Evolutionary conservation across 1,284 basidiomycete species (phyloP), one percentile per base, ranked within the genome.

Genomic region (Cerrena zonata): DNA sequence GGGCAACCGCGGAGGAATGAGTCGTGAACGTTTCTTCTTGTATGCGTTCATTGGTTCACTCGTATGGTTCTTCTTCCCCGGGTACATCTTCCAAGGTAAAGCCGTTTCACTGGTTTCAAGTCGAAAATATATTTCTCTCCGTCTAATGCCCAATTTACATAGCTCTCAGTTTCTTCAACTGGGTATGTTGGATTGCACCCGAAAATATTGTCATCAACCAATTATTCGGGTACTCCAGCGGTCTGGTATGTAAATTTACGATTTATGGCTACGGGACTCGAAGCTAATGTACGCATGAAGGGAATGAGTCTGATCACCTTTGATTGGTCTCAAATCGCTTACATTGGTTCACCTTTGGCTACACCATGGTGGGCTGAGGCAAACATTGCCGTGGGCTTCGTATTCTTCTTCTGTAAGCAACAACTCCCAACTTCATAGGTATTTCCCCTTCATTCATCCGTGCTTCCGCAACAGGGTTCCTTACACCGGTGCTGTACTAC

Each of bases 131-230:
- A 15, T 34, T 34, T 15, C 30, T n/a, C n/a, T n/a, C n/a, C n/a
- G n/a, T n/a, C n/a, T n/a, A n/a, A 48, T 43, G 27, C 38, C 5
- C 37, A 36, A 22, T 39, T 22, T 10, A 45, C 41, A n/a, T 39
- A 48, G 76, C 72, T 11, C 66, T 80, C 5, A 72, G 72, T 11
- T 72, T 68, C 53, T 82, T 82, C 63, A 77, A 75, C 56, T 82
- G 80, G 80, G 72, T 80, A 18, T 73, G 71, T 54, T 82, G 80
- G 80, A 80, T 82, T 56, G 68, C 65, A 27, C 78, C 78, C 12
- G 59, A 74, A 39, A 68, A 73, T 53, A 60, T 66, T 38, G 59
- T 64, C 39, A 56, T 68, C 53, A 68, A 68, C 54, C 73, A 75
- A 53, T 52, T 75, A 5, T 75, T 76, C 53, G 74, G 73, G 24